Base-by-base conservation (phyloP, 441 rosid genomes). In the Rhodomyrtus psidioides region DNA sequence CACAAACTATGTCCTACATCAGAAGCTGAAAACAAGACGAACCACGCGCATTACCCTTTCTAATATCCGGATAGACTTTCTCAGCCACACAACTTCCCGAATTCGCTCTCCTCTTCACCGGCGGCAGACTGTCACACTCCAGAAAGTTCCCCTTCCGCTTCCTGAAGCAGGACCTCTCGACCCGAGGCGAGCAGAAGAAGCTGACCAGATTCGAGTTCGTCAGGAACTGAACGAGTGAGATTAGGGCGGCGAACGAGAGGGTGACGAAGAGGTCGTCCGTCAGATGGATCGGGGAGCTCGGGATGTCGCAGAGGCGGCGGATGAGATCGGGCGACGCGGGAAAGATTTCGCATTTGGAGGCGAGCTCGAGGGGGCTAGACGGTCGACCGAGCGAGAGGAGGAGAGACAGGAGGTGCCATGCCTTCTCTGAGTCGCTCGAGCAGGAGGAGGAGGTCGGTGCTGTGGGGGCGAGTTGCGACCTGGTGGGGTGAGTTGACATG, bases 391-490 rank as follows among this genome's bases (percentile, higher is more conserved):
- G 53, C 82, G 93, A 91, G 74, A 95, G 87, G 86, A 96, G 86
- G 88, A 92, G 92, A 27, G 92, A 86, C 74, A 91, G 85, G 57
- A 97, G 55, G 90, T 94, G 94, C 96, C 94, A 92, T 74, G 99
- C 96, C 87, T 93, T 91, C 34, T 90, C 90, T 17, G 85, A 88
- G 42, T 90, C 90, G 16, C 42, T 51, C 62, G 83, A 16, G 88
- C 21, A 44, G 82, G 90, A 30, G 85, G 87, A 55, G 56, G 90
- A 88, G 49, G 6, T 49, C 88, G 70, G 90, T 58, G 21, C 83
- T 54, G 56, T 89, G 82, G 85, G 59, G 83, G 28, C 85, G 39
- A 27, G 81, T 74, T 14, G 81, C 17, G 81, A 12, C n/a, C 49
- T 27, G 51, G 51, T 24, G 51, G 81, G 24, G 81, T 23, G 51